Evolutionary conservation across 495 filamentous ascomycete species (phyloP).

Genomic region (Cladorrhinum samala): DNA sequence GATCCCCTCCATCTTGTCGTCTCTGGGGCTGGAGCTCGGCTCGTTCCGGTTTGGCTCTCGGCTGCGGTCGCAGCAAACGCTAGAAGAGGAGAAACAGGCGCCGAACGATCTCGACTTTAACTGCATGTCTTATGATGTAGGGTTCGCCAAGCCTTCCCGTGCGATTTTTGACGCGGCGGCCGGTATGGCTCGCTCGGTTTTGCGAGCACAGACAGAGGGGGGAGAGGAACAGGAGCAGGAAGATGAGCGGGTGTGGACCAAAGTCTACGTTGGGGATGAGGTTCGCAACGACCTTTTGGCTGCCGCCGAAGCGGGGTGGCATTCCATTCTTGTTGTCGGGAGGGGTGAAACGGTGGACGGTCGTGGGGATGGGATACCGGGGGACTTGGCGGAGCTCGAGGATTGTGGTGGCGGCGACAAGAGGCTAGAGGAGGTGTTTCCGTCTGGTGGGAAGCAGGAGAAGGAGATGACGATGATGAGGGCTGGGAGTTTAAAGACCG

Average conservation of each 20-base stretch:
- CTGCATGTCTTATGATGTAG: slow-evolving; percentile 68
- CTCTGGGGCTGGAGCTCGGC: slow-evolving; percentile 47
- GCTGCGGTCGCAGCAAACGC: neutral
- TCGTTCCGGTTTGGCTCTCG: neutral
- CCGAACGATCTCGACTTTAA: slow-evolving; percentile 62
- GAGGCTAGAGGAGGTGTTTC: neutral
- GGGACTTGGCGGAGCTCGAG: neutral
- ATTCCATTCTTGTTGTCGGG: slow-evolving; percentile 29
- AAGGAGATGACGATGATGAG: no score
- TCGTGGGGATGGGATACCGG: neutral
- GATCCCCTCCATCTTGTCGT: slow-evolving; percentile 53
- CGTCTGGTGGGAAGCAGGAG: neutral
- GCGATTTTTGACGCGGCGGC: slow-evolving; percentile 59
- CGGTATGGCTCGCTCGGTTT: slow-evolving; percentile 28
- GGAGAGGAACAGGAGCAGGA: neutral
- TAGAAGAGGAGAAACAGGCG: neutral
- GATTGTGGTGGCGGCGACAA: no score
- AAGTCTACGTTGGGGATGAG: slow-evolving; percentile 66
- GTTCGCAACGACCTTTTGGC: slow-evolving; percentile 55
- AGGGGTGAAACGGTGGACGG: neutral
- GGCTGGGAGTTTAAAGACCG: no score
- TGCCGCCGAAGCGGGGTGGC: slow-evolving; percentile 60
- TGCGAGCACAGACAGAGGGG: neutral
- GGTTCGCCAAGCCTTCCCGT: slow-evolving; percentile 58
- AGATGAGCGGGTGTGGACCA: slow-evolving; percentile 43